A percentile compares a stretch with the other conserved stretches of the same genome.
These are phyloP conservation scores for Ceratocystis destructans DNA, from an alignment of 2,329 filamentous ascomycete genomes.

Conservation along the genomic window DNA sequence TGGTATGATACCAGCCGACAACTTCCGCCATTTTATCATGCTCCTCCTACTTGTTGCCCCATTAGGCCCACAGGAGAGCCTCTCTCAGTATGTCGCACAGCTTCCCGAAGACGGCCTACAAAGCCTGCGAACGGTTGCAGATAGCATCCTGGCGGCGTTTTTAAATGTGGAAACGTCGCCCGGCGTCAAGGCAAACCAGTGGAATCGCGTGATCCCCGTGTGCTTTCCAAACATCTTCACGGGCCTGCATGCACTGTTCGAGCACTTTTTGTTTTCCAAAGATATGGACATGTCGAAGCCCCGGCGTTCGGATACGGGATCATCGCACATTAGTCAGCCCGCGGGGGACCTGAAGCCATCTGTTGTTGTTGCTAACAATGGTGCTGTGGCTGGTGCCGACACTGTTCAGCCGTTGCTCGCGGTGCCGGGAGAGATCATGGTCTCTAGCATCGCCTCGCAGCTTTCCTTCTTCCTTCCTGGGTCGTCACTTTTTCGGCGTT, in stretches of 20 bases:
- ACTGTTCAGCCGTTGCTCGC: slow-evolving; percentile 37
- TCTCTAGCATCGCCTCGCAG: slow-evolving; percentile 50
- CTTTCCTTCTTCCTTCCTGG: slow-evolving; percentile 60
- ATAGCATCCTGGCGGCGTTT: slow-evolving; percentile 53
- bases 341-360: background rate
- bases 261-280: slow-evolving; percentile 62
- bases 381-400: slow-evolving; percentile 19
- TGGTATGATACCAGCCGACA: slow-evolving; percentile 61
- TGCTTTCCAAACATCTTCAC: slow-evolving; percentile 54
- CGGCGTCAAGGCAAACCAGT: slow-evolving; percentile 48
- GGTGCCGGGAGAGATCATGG: slow-evolving; percentile 46
- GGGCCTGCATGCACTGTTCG: slow-evolving; percentile 55
- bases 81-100: slow-evolving; percentile 46
- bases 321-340: background rate
- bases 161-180: slow-evolving; percentile 49
- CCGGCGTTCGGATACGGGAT: background rate
- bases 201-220: slow-evolving; percentile 44
- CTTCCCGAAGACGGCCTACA: slow-evolving; percentile 39
- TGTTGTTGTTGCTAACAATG: background rate
- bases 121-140: slow-evolving; percentile 46
- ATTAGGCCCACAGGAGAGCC: slow-evolving; percentile 47
- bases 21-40: slow-evolving; percentile 57
- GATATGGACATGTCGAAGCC: slow-evolving; percentile 51
- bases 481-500: slow-evolving; percentile 47
- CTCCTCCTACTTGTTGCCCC: slow-evolving; percentile 54